Percentiles rank a stretch among this genome's conserved stretches.
These are phyloP conservation scores for Avicennia marina DNA, from an alignment of 257 asterid species.

Conservation along the genomic window DNA sequence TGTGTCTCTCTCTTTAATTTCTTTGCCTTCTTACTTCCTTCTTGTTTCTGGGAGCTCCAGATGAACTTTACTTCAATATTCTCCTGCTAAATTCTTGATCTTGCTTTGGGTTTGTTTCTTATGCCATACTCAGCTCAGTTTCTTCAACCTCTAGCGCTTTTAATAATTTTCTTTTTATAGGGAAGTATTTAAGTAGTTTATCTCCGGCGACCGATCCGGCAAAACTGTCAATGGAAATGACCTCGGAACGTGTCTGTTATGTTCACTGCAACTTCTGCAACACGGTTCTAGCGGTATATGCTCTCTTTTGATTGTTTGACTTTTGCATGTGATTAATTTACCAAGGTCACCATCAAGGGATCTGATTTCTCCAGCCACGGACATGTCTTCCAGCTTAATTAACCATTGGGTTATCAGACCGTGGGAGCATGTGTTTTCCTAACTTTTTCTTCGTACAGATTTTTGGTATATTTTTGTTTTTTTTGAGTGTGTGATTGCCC, in stretches of 20 bases:
- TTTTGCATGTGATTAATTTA: slow-evolving; percentile 30
- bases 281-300: slow-evolving; percentile 82
- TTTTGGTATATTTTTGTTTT: background rate
- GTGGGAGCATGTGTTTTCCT: background rate
- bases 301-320: background rate
- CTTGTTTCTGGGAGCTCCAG: slow-evolving; percentile 24
- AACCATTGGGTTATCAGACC: background rate
- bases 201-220: slow-evolving; percentile 27
- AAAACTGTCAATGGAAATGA: slow-evolving; percentile 62
- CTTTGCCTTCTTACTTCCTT: slow-evolving; percentile 10
- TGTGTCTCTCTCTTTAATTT: slow-evolving; percentile 13
- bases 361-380: too few species aligned
- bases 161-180: background rate
- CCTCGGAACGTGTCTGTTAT: slow-evolving; percentile 79
- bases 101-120: slow-evolving; percentile 14
- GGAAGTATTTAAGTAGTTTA: too few species aligned
- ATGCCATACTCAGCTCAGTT: slow-evolving; percentile 10
- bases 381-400: background rate
- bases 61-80: background rate
- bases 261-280: slow-evolving; percentile 93
- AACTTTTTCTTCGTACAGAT: background rate
- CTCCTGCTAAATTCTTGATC: slow-evolving; percentile 26
- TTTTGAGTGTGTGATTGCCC: background rate
- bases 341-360: slow-evolving; percentile 10
- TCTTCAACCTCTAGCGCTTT: background rate